These are phyloP conservation scores for Pelargonium myrrhifolium DNA, from an alignment of 441 rosid species.

Conservation along the genomic window DNA sequence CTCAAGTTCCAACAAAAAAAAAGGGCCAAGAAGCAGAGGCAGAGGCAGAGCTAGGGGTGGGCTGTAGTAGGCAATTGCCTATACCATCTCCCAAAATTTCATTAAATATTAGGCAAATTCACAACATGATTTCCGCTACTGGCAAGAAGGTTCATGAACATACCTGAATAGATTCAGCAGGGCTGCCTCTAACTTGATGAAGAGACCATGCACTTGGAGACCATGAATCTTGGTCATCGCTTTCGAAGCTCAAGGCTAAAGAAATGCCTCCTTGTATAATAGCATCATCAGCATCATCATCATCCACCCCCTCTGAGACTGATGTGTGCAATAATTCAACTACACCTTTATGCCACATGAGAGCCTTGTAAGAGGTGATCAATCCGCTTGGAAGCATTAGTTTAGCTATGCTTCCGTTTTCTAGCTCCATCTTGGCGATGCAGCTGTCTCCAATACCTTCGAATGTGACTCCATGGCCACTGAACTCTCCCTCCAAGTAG, in stretches of 20 bases:
- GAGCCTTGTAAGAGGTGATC: slow-evolving; percentile 74
- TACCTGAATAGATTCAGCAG: slow-evolving; percentile 48
- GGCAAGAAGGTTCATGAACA: slow-evolving; percentile 12
- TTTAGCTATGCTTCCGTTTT: slow-evolving; percentile 58
- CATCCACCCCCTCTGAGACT: slow-evolving; percentile 53
- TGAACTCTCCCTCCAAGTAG: slow-evolving; percentile 57
- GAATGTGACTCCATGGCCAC: slow-evolving; percentile 73
- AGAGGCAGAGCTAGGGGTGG: too few species aligned
- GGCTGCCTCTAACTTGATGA: slow-evolving; percentile 49
- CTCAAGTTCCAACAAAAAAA: neutral
- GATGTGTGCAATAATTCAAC: slow-evolving; percentile 76
- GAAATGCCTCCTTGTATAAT: slow-evolving; percentile 69
- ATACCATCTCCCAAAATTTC: too few species aligned
- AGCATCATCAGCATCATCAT: slow-evolving; percentile 20
- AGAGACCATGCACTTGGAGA: slow-evolving; percentile 51
- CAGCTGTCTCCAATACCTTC: slow-evolving; percentile 54
- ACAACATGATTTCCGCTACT: too few species aligned
- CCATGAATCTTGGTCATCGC: slow-evolving; percentile 37
- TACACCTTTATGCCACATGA: slow-evolving; percentile 69
- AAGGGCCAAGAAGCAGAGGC: too few species aligned
- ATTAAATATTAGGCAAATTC: too few species aligned
- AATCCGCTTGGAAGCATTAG: slow-evolving; percentile 62
- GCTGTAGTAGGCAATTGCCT: too few species aligned
- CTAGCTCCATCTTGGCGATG: slow-evolving; percentile 51
- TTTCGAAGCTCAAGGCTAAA: slow-evolving; percentile 37